phyloP scores from a whole-genome alignment of 148 eudicot species.

The Chenopodium berlandieri region DNA sequence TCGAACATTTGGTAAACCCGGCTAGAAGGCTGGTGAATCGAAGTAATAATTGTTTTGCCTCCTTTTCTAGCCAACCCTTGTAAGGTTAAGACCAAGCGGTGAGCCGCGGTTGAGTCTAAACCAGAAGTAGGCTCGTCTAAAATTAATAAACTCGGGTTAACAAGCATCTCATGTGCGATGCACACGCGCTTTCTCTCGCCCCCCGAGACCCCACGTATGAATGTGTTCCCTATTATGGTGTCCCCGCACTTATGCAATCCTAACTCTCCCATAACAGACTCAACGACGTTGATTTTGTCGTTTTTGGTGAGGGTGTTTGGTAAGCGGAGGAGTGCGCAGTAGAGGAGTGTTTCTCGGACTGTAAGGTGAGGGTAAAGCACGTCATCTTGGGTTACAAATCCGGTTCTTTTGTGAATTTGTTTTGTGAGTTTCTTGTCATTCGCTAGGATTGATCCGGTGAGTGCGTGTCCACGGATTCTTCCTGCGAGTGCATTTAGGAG shows the following conservation, averaged over 20 bases:
- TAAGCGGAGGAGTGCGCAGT: conserved; percentile 59
- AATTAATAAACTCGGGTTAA: conserved; percentile 75
- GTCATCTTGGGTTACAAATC: conserved; percentile 88
- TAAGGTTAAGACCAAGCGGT: conserved; percentile 45
- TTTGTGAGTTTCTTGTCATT: conserved; percentile 50
- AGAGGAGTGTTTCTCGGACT: conserved; percentile 74
- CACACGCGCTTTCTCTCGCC: conserved; percentile 86
- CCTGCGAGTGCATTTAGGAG: conserved; percentile 72
- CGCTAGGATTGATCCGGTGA: conserved; percentile 60
- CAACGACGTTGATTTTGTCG: conserved; percentile 45
- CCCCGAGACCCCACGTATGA: conserved; percentile 75
- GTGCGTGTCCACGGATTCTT: conserved; percentile 40
- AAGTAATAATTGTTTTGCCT: conserved; percentile 62
- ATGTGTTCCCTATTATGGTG: conserved; percentile 73
- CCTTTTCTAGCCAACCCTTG: conserved; percentile 46
- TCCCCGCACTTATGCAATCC: conserved; percentile 59
- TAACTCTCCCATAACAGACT: conserved; percentile 53
- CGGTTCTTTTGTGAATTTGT: conserved; percentile 47
- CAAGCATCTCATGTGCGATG: conserved; percentile 80
- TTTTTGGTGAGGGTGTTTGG: conserved; percentile 38
- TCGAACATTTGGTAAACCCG: conserved; percentile 65
- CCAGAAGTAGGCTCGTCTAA: conserved; percentile 93
- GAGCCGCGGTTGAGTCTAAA: conserved; percentile 78
- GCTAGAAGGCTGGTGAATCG: conserved; percentile 92
- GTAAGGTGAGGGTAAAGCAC: conserved; percentile 74